These are phyloP conservation scores for Botrytis medusae DNA, from an alignment of 2,329 filamentous ascomycete species.

Conservation along the genomic window DNA sequence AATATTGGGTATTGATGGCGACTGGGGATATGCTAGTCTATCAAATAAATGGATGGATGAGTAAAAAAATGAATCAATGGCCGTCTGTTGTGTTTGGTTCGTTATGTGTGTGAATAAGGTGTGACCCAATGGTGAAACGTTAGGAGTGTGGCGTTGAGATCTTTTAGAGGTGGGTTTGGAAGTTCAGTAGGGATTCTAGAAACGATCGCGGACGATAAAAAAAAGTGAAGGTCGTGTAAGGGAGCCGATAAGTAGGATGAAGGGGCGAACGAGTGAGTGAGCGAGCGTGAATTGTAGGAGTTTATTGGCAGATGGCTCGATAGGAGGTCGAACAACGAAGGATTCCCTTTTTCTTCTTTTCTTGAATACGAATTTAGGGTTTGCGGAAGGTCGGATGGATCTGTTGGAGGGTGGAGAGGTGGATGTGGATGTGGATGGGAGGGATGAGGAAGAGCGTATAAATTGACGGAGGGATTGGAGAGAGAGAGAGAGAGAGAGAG, in stretches of 20 bases:
- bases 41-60: not conserved
- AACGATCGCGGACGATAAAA: not conserved
- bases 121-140: constrained; percentile 21
- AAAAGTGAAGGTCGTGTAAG: not conserved
- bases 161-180: constrained; percentile 17
- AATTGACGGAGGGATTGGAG: not conserved
- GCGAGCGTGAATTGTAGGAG: not conserved
- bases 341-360: not conserved
- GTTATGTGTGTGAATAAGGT: constrained; percentile 6
- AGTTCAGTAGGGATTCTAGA: constrained; percentile 18
- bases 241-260: not conserved
- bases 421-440: not conserved
- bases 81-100: constrained; percentile 9
- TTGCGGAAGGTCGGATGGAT: constrained; percentile 8
- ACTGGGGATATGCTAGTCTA: constrained; percentile 14
- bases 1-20: not conserved
- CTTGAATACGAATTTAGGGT: not conserved
- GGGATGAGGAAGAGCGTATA: not conserved
- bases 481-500: not conserved
- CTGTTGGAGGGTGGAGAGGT: not conserved
- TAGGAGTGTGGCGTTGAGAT: constrained; percentile 19
- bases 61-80: not conserved
- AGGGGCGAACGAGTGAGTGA: constrained; percentile 3
- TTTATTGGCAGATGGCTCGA: not conserved
- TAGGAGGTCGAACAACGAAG: constrained; percentile 7